A percentile compares a stretch with the other conserved stretches of the same genome.
These are phyloP conservation scores for Ogataea thermomethanolica DNA, from an alignment of 805 yeast genomes.

Conservation along the genomic window DNA sequence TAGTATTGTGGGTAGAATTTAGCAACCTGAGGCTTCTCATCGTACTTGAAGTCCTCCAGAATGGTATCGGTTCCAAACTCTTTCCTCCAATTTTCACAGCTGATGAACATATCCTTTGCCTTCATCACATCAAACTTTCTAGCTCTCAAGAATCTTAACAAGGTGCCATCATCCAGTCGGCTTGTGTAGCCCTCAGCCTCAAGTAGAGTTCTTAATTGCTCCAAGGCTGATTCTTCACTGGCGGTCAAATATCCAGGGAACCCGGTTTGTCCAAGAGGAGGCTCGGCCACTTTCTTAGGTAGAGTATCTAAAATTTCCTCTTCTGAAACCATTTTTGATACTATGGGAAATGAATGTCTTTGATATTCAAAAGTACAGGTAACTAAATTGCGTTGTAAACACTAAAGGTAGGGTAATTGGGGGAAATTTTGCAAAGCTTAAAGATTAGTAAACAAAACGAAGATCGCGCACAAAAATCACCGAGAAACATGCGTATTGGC, in stretches of 20 bases:
- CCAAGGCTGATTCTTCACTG: constrained; percentile 60
- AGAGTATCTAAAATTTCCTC: constrained; percentile 28
- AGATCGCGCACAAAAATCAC: not conserved
- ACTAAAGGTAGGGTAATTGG: constrained; percentile 5
- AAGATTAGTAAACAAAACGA: not conserved
- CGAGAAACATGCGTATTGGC: too few relatives aligned
- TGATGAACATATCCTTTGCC: constrained; percentile 77
- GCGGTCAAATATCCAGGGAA: constrained; percentile 76
- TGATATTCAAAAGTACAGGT: constrained; percentile 3
- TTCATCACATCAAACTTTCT: constrained; percentile 84
- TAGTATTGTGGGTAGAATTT: constrained; percentile 93
- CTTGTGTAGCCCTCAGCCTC: constrained; percentile 63
- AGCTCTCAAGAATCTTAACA: constrained; percentile 86
- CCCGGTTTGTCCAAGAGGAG: constrained; percentile 56
- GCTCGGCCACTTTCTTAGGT: constrained; percentile 51
- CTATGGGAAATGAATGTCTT: not conserved
- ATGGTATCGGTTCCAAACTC: constrained; percentile 85
- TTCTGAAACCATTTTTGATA: constrained; percentile 20
- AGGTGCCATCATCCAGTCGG: constrained; percentile 83
- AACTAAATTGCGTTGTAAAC: constrained; percentile 4
- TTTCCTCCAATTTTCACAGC: constrained; percentile 89
- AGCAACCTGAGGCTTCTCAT: constrained; percentile 90
- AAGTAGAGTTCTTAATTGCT: constrained; percentile 54
- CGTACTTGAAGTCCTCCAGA: constrained; percentile 81
- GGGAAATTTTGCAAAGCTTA: not conserved